Evolutionary conservation across 1,139 yeast species (phyloP).

Genomic region (Suhomyces guaymorum): DNA sequence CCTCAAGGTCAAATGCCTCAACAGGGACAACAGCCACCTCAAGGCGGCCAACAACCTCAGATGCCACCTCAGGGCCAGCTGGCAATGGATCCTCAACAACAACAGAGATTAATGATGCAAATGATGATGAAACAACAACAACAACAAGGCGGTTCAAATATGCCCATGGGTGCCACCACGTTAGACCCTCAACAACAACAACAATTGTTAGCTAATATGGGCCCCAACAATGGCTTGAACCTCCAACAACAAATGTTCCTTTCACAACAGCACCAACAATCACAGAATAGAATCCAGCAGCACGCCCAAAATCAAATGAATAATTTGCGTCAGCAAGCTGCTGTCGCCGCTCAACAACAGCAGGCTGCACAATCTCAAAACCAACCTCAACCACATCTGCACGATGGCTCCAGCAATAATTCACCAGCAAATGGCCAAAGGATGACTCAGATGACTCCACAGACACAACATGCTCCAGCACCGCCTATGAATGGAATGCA

Average conservation of each 20-base stretch:
- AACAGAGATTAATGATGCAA: constrained; percentile 26
- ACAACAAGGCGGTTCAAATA: constrained; percentile 17
- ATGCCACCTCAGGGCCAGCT: constrained; percentile 15
- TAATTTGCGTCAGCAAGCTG: constrained; percentile 49
- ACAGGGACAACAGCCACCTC: constrained; percentile 14
- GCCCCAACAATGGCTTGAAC: constrained; percentile 14
- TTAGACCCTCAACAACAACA: constrained; percentile 24
- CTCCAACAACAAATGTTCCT: constrained; percentile 30
- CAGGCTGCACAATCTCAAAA: constrained; percentile 20
- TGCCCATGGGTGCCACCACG: constrained; percentile 16
- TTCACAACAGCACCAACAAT: constrained; percentile 23
- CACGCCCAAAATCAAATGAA: constrained; percentile 57
- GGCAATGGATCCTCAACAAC: constrained; percentile 17
- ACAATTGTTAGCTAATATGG: constrained; percentile 9
- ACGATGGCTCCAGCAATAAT: constrained; percentile 19
- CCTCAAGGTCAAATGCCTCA: constrained; percentile 8
- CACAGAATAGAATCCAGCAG: constrained; percentile 44
- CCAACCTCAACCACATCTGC: constrained; percentile 18
- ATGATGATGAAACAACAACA: constrained; percentile 29
- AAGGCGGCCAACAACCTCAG: constrained; percentile 13
- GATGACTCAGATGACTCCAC: constrained; percentile 24
- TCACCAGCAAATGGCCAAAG: constrained; percentile 25
- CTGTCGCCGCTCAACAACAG: constrained; percentile 34
- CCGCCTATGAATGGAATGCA: constrained; percentile 20
- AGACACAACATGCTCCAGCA: constrained; percentile 19